Evolutionary conservation across 2,329 filamentous ascomycete species (phyloP), one percentile per base, ranked within the genome.

Genomic region (Aspergillus fructus): DNA sequence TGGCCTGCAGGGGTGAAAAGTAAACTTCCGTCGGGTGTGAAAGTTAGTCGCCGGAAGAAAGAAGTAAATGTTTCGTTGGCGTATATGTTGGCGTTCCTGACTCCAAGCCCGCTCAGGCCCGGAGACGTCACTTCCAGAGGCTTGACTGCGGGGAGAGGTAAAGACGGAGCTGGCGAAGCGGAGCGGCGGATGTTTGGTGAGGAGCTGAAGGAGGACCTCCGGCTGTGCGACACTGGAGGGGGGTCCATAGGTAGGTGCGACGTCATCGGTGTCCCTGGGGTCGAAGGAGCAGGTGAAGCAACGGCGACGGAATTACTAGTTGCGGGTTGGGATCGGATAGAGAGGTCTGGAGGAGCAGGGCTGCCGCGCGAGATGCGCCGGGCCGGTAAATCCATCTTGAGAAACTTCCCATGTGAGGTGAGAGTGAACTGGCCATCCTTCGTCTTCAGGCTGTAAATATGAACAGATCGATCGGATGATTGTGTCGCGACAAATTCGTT

Each of bases 401-500:
- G 88, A 62, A 97, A 83, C 72, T 93, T 93, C 59, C 89, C 85
- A 71, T 89, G 87, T 19, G 91, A 87, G 55, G 82, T 83, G 50
- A 99, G 81, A 0, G 91, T 92, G 71, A 96, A 96, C 66, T 96
- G 91, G 30, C 94, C 94, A 68, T 99, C 94, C 71, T 97, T 99
- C 21, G 90, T 96, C 79, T 91, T 96, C 62, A 99, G 80, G 1
- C 90, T 93, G 78, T 99, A 99, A 64, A 99, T 94, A 74, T 99
- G 96, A 13, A 97, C 93, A 2, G 94, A 97, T 71, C 94, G 89
- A 77, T 99, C 94, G 5, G 94, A 99, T 6, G 94, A 99, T 72
- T 99, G 94, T 1, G 94, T 99, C 39, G 94, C 94, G 59, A 99
- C 93, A 74, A 93, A 99, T 77, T 99, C 94, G 77, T 97, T 97